phyloP scores from a whole-genome alignment of 2,329 filamentous ascomycete species.

The Chrysoporthe cubensis region DNA sequence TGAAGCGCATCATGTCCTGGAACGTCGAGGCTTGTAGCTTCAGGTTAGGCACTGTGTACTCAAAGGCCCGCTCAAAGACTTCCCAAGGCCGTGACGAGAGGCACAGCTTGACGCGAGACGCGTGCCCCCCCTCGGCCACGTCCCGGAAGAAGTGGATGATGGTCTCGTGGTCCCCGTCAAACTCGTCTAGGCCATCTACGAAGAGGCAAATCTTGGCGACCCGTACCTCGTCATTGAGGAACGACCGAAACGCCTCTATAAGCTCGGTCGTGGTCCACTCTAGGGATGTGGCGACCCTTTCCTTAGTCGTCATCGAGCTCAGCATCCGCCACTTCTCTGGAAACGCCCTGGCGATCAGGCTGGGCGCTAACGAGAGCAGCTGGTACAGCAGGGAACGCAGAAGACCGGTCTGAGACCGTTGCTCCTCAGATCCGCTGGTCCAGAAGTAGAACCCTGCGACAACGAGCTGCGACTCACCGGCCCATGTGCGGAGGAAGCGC shows the following conservation, averaged over 20 bases:
- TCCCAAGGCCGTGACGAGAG: conserved; percentile 37
- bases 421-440: conserved; percentile 45
- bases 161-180: conserved; percentile 33
- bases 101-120: conserved; percentile 34
- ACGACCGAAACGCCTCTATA: conserved; percentile 32
- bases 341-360: conserved; percentile 35
- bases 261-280: conserved; percentile 40
- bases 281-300: conserved; percentile 36
- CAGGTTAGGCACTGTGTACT: conserved; percentile 31
- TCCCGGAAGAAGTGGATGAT: conserved; percentile 32
- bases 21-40: conserved; percentile 34
- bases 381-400: conserved; percentile 44
- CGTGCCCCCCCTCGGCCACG: conserved; percentile 25
- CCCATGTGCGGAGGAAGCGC: conserved; percentile 35
- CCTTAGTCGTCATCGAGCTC: conserved; percentile 34
- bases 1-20: conserved; percentile 33
- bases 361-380: conserved; percentile 35
- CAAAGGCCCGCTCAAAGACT: conserved; percentile 34
- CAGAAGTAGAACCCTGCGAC: conserved; percentile 51
- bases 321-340: conserved; percentile 38
- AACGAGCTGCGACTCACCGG: conserved; percentile 33
- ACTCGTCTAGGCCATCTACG: conserved; percentile 36
- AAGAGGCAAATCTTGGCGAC: conserved; percentile 33
- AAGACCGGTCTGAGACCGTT: conserved; percentile 43
- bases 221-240: conserved; percentile 31